These are phyloP conservation scores for Clonostachys byssicola DNA, from an alignment of 2,329 filamentous ascomycete species.

Conservation along the genomic window DNA sequence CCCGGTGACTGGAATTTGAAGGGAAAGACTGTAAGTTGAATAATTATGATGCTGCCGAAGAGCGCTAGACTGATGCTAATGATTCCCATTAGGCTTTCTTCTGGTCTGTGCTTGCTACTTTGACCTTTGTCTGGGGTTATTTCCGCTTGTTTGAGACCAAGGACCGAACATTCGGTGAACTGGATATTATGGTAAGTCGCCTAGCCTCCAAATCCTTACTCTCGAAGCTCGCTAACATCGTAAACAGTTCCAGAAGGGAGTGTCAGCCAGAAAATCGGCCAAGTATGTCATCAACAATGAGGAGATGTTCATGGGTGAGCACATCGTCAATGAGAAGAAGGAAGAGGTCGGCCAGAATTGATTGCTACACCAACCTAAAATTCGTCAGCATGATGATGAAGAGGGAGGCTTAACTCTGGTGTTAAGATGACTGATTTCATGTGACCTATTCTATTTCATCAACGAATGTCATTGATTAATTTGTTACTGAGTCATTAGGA, in stretches of 20 bases:
- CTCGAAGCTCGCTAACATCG: not conserved
- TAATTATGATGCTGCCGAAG: too few relatives aligned
- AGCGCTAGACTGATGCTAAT: not conserved
- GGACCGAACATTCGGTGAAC: conserved; percentile 36
- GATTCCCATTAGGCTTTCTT: conserved; percentile 29
- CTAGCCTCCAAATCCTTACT: not conserved
- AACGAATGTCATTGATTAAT: too few relatives aligned
- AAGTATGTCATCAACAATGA: conserved; percentile 26
- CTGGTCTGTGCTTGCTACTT: conserved; percentile 27
- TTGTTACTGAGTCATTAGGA: too few relatives aligned
- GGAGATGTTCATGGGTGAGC: conserved; percentile 15
- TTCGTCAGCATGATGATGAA: too few relatives aligned
- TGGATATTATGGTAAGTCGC: conserved; percentile 32
- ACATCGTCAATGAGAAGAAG: too few relatives aligned
- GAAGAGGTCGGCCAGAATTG: too few relatives aligned
- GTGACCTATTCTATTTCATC: too few relatives aligned
- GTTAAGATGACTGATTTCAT: too few relatives aligned
- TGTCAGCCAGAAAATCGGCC: conserved; percentile 31
- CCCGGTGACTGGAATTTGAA: conserved; percentile 32
- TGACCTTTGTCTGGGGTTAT: conserved; percentile 33
- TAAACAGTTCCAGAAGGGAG: conserved; percentile 23
- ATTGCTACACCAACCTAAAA: too few relatives aligned
- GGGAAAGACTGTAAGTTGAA: conserved; percentile 26
- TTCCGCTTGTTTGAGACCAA: conserved; percentile 40
- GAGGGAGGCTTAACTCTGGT: too few relatives aligned